Evolutionary conservation across 371 early-diverging fungal genomes (phyloP), one percentile per base, ranked within the genome.

Genomic region (Nosema muscidifuracis): DNA sequence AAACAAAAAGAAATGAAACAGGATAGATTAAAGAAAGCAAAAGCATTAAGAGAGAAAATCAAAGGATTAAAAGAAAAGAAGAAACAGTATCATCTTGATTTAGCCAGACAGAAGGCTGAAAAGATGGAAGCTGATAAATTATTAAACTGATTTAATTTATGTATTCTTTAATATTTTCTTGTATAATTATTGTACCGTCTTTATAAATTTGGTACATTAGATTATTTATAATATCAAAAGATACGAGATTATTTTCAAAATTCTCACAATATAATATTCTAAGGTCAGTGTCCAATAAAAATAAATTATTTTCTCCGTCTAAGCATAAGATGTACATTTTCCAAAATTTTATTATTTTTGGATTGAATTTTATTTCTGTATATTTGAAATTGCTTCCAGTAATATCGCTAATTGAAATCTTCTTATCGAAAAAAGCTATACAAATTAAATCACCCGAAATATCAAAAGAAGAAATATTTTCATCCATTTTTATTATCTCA

Each of bases 81-180:
- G 26, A 60, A 34, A 18, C 60, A 60, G 36, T 60, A 60, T 24
- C 34, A 9, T 60, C 16, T 34, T 6, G 60, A 60, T 60, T 4
- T 34, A n/a, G 40, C 15, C 7, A 60, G 60, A 60, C 60, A 60
- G n/a, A 60, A 60, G 18, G 60, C 60, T 60, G 60, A 60, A 10
- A 60, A 60, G 18, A 12, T 34, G 1, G 60, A 60, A 34, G 60
- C 60, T 6, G 36, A 34, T 60, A 60, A 60, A 60, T 34, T 60
- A 34, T 34, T 60, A 60, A 60, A 60, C 1, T 60, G 18, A 60
- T 16, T 60, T 60, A 15, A 34, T 53, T 53, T 53, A 53, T 53
- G 16, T 53, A 53, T 26, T 53, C 26, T 53, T 2, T 53, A 26
- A 53, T 53, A 26, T 53, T 16, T 24, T 53, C 28, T 24, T 6